phyloP scores from a whole-genome alignment of 2,329 filamentous ascomycete species.

The Trichoderma koningiopsis region DNA sequence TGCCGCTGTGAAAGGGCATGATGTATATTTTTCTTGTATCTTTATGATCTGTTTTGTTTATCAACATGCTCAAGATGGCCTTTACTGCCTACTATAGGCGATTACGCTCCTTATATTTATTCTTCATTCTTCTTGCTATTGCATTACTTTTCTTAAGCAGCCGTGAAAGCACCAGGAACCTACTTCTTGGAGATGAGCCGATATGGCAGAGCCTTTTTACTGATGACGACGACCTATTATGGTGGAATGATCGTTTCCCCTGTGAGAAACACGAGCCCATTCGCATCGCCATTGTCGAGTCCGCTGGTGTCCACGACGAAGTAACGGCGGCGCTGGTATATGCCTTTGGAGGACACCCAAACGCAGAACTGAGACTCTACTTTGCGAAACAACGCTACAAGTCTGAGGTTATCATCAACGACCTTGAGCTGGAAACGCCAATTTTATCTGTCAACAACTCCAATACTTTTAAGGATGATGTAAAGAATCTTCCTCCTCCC shows the following conservation, averaged over 20 bases:
- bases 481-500: slow-evolving; percentile 4
- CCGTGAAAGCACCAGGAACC: background rate
- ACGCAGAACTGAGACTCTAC: slow-evolving; percentile 15
- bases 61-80: slow-evolving; percentile 20
- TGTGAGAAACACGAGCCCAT: slow-evolving; percentile 20
- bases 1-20: slow-evolving; percentile 9
- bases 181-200: background rate
- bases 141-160: slow-evolving; percentile 22
- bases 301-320: slow-evolving; percentile 17
- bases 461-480: slow-evolving; percentile 15
- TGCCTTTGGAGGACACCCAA: slow-evolving; percentile 21
- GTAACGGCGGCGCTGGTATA: slow-evolving; percentile 22
- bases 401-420: slow-evolving; percentile 19
- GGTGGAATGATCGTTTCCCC: slow-evolving; percentile 18
- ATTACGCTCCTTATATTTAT: slow-evolving; percentile 18
- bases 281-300: slow-evolving; percentile 21
- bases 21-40: slow-evolving; percentile 12
- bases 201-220: slow-evolving; percentile 15
- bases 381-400: slow-evolving; percentile 16
- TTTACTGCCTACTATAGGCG: slow-evolving; percentile 20
- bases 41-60: slow-evolving; percentile 14
- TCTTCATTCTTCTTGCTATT: slow-evolving; percentile 19
- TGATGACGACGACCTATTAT: slow-evolving; percentile 5
- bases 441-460: slow-evolving; percentile 17
- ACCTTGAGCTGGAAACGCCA: slow-evolving; percentile 13